Base-by-base conservation (phyloP, 2,329 filamentous ascomycete species). In the Xylaria hypoxylon region DNA sequence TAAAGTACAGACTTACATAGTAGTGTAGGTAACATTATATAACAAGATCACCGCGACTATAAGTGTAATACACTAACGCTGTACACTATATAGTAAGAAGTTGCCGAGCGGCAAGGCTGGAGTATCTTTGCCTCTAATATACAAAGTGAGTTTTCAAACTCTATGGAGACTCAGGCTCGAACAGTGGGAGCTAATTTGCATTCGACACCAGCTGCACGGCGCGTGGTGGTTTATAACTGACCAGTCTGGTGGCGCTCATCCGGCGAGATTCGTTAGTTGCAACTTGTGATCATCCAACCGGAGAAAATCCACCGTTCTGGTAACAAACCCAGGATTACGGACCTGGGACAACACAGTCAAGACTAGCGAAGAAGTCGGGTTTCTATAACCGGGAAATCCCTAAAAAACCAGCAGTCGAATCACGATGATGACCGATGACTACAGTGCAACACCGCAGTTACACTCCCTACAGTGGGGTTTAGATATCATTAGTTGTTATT, bases 261-360 rank as follows among this genome's bases (percentile, higher is more conserved):
- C 28, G 40, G 17, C 5, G 44, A 55, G 19, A 10, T 50, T 35
- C 33, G 19, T 28, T 31, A 19, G 2, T 22, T 24, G 31, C 11
- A n/a, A n/a, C 15, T 62, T 42, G 55, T 17, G 31, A 40, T 31
- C 10, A 48, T 5, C 64, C 44, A 53, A 64, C 56, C 59, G 59
- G 53, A 67, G 53, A 64, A 67, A 67, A 63, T 38, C 64, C 59
- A 51, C 33, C 55, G 40, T n/a, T 35, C 26, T 40, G 60, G 64
- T 52, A 64, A 19, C n/a, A 44, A 59, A 53, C 55, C 55, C 45
- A 57, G 42, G 24, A 15, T 44, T 51, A 57, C 35, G 45, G 48
- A 48, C 45, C 50, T 44, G 55, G 52, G 38, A 31, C 24, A 44
- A 47, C 38, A 44, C 35, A 57, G 42, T 28, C 19, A 35, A 38